Evolutionary conservation across 2,329 filamentous ascomycete species (phyloP).

Genomic region (Cyphellophora attinorum): DNA sequence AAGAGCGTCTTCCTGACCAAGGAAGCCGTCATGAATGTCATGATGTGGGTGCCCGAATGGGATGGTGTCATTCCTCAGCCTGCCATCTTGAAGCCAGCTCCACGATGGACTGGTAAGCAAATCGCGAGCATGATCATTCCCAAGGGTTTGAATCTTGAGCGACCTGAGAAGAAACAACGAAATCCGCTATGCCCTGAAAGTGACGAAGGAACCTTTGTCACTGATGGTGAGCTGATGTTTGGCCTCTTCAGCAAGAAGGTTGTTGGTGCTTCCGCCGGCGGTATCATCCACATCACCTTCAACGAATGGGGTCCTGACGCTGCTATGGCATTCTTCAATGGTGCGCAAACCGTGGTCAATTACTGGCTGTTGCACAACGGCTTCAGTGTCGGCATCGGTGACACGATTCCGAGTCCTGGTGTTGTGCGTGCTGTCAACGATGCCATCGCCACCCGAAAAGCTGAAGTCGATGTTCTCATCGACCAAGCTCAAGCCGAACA

Average conservation of each 20-base stretch:
- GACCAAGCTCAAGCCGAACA: slow-evolving; percentile 71
- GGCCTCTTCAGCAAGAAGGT: slow-evolving; percentile 89
- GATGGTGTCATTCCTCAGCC: slow-evolving; percentile 88
- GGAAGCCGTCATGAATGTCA: slow-evolving; percentile 88
- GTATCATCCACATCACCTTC: slow-evolving; percentile 91
- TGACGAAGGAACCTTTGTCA: slow-evolving; percentile 73
- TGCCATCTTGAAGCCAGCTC: slow-evolving; percentile 84
- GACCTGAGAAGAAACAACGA: slow-evolving; percentile 50
- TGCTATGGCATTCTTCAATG: slow-evolving; percentile 92
- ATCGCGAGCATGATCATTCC: slow-evolving; percentile 91
- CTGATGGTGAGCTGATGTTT: slow-evolving; percentile 80
- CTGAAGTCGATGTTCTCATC: slow-evolving; percentile 67
- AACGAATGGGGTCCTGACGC: slow-evolving; percentile 83
- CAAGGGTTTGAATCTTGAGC: slow-evolving; percentile 67
- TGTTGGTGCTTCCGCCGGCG: slow-evolving; percentile 78
- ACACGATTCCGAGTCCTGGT: slow-evolving; percentile 81
- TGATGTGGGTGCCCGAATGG: slow-evolving; percentile 97
- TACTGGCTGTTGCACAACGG: slow-evolving; percentile 97
- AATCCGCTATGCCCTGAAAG: slow-evolving; percentile 51
- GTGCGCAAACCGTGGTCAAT: slow-evolving; percentile 85
- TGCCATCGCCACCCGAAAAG: slow-evolving; percentile 73
- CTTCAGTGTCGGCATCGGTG: slow-evolving; percentile 96
- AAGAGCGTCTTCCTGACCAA: slow-evolving; percentile 85
- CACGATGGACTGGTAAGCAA: slow-evolving; percentile 97
- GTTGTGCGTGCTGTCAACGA: slow-evolving; percentile 80